These are phyloP conservation scores for Nepenthes alata DNA, from an alignment of 179 eudicot species.

Conservation along the genomic window DNA sequence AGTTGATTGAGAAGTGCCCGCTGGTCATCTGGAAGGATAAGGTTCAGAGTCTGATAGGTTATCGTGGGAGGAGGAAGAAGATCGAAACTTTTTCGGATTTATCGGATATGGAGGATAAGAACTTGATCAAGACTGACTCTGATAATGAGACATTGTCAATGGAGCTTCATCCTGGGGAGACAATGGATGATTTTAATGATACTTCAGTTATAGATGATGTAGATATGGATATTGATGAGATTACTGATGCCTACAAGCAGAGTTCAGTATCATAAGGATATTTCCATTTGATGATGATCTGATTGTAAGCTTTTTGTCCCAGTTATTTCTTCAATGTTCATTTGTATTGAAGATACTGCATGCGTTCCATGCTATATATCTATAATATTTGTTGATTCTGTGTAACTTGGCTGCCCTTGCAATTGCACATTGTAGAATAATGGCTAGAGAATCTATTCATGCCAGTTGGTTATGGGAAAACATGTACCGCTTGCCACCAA, in stretches of 20 bases:
- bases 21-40: conserved; percentile 88
- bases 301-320: too few relatives aligned
- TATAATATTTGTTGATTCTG: too few relatives aligned
- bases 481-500: too few relatives aligned
- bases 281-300: not conserved
- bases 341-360: too few relatives aligned
- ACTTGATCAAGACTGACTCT: conserved; percentile 40
- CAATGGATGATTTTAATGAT: conserved; percentile 24
- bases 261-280: conserved; percentile 9
- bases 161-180: conserved; percentile 22
- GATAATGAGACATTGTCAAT: conserved; percentile 40
- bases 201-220: conserved; percentile 22
- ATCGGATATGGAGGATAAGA: conserved; percentile 36
- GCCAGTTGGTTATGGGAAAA: too few relatives aligned
- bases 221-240: conserved; percentile 77
- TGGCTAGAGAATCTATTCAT: too few relatives aligned
- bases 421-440: too few relatives aligned
- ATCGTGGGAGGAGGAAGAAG: conserved; percentile 55
- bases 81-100: conserved; percentile 41
- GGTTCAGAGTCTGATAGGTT: conserved; percentile 52
- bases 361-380: too few relatives aligned
- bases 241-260: conserved; percentile 39
- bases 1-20: conserved; percentile 67
- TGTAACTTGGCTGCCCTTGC: too few relatives aligned
- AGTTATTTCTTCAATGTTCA: too few relatives aligned